Evolutionary conservation across 2,329 filamentous ascomycete genomes (phyloP).

Genomic region (Calonectria ilicicola): DNA sequence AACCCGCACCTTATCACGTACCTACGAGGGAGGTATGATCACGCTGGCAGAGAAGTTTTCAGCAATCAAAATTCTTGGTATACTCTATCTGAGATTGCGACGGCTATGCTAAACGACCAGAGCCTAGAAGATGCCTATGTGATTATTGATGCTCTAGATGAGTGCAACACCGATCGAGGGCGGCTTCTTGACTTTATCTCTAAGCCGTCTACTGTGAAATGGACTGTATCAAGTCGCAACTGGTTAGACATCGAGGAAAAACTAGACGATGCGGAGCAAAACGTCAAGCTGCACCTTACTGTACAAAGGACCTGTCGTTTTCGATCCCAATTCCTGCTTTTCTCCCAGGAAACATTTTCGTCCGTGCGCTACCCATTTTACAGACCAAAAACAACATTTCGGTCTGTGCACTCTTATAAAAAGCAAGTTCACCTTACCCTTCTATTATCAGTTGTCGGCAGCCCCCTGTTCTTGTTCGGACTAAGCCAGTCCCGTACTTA

Average conservation of each 20-base stretch:
- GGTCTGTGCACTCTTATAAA: no score
- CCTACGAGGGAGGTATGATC: neutral
- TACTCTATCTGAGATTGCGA: constrained; percentile 2
- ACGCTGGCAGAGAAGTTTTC: neutral
- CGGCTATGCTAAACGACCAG: neutral
- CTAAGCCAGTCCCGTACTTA: no score
- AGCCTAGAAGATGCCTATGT: neutral
- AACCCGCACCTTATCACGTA: neutral
- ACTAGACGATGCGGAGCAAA: neutral
- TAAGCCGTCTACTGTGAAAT: constrained; percentile 46
- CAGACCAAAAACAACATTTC: no score
- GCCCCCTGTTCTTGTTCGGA: no score
- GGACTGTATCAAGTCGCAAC: constrained; percentile 59
- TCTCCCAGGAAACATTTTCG: no score
- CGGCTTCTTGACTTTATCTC: neutral
- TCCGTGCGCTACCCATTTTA: no score
- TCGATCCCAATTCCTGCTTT: no score
- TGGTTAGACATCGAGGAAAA: constrained; percentile 47
- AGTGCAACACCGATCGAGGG: neutral
- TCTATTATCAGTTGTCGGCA: no score
- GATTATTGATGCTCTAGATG: constrained; percentile 3
- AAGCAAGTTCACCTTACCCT: no score
- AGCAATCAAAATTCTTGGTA: neutral
- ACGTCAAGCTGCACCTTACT: constrained; percentile 29
- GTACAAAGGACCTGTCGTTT: no score